Base-by-base conservation (phyloP, 164 flowering plant genomes). In the Santalum album region DNA sequence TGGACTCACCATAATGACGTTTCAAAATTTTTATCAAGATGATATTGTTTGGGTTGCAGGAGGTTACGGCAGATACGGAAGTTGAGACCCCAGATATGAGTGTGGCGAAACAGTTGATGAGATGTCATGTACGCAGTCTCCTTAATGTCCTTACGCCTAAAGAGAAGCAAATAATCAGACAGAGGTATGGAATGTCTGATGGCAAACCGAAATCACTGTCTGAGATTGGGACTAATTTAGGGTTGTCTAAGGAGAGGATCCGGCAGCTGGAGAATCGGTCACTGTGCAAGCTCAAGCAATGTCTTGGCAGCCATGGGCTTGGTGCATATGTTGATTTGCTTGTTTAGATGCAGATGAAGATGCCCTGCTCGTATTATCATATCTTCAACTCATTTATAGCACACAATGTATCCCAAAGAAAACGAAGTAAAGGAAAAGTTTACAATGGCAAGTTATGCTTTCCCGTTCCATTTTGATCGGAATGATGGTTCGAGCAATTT, bases 201-300 rank as follows among this genome's bases (percentile, higher is more conserved):
- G 86, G 85, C 0, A 65, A 68, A 25, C 68, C 19, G 48, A 76
- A 66, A 48, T 59, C 91, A 1, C 65, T 87, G 6, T 63, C 79
- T 3, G 88, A 83, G 48, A 77, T 89, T 22, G 95, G 96, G 14
- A 43, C 32, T 2, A 44, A 71, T 17, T 73, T 71, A 62, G 86
- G 86, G 6, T 54, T 92, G 61, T 71, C 92, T 0, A 87, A 78
- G 70, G 96, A 89, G 57, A 76, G 96, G 72, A 75, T 92, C n/a
- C 70, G 97, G 22, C 91, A 87, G 58, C 68, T 92, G 44, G 96
- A 92, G 71, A 74, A 49, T 65, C 69, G 77, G 64, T 90, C 99
- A 16, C 1, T 87, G 56, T 58, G 67, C 67, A 85, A 80, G 74
- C 87, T 92, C 50, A 92, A 67, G 73, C 72, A 76, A 35, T 66